Evolutionary conservation across 345 rosid species (phyloP).

Genomic region (Eutrema japonicum): DNA sequence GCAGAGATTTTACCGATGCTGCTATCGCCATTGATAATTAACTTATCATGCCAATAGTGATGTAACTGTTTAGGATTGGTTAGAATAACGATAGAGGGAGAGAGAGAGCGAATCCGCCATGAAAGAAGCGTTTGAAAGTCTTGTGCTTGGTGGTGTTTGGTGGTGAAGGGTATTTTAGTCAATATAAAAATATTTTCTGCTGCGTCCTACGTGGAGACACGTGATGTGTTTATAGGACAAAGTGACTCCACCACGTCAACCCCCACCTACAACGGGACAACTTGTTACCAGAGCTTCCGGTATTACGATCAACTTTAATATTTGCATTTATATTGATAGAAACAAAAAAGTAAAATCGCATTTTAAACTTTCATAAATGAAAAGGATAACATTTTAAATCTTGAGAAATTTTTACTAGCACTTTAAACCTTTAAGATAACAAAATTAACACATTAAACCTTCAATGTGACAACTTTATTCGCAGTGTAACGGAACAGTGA

Average conservation of each 20-base stretch:
- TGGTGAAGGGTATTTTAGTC: conserved; percentile 46
- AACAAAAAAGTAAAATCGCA: too few species aligned
- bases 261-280: conserved; percentile 24
- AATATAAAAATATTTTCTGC: conserved; percentile 5
- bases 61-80: conserved; percentile 10
- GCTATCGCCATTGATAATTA: conserved; percentile 29
- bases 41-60: not conserved
- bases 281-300: conserved; percentile 25
- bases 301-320: not conserved
- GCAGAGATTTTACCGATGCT: conserved; percentile 46
- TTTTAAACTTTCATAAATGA: too few species aligned
- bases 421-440: too few species aligned
- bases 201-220: conserved; percentile 49
- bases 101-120: conserved; percentile 23
- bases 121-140: conserved; percentile 33
- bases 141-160: conserved; percentile 9
- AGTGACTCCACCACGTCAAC: conserved; percentile 29
- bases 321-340: not conserved
- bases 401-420: too few species aligned
- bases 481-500: too few species aligned
- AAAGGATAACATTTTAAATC: too few species aligned
- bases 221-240: conserved; percentile 28
- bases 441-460: too few species aligned
- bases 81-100: not conserved
- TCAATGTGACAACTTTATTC: too few species aligned